Evolutionary conservation across 768 basidiomycete species (phyloP).

Genomic region (Phanerodontia chrysosporium): DNA sequence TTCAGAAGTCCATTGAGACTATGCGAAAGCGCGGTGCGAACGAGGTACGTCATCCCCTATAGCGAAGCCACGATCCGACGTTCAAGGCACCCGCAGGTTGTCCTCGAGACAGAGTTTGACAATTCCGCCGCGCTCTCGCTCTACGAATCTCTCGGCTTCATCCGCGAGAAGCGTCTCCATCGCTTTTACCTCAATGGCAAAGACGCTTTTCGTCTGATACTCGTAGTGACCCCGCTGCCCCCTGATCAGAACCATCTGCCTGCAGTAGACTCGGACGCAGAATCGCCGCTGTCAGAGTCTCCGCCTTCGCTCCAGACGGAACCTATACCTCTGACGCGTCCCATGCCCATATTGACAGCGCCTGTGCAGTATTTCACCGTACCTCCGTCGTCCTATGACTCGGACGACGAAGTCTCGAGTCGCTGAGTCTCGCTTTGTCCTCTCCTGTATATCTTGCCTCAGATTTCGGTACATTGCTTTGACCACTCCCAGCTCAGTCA

Average conservation of each 20-base stretch:
- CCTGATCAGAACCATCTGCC: conserved; percentile 6
- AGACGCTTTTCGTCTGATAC: conserved; percentile 85
- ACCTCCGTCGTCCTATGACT: conserved; percentile 20
- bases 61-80: background rate
- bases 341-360: conserved; percentile 3
- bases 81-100: conserved; percentile 48
- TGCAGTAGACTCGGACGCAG: conserved; percentile 3
- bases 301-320: background rate
- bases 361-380: conserved; percentile 20
- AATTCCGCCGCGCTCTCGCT: conserved; percentile 84
- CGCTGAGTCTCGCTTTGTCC: conserved; percentile 7
- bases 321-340: conserved; percentile 5
- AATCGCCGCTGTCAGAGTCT: background rate
- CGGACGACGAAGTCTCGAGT: conserved; percentile 24
- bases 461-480: background rate
- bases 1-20: conserved; percentile 73
- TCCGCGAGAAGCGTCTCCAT: conserved; percentile 90
- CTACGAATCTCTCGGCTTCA: conserved; percentile 91
- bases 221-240: conserved; percentile 41
- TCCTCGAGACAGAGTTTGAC: conserved; percentile 95
- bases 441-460: background rate
- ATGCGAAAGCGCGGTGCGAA: conserved; percentile 84
- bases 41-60: conserved; percentile 59
- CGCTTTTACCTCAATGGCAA: conserved; percentile 98
- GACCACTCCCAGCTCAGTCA: background rate